Evolutionary conservation across 2,329 filamentous ascomycete species (phyloP), one percentile per base, ranked within the genome.

Genomic region (Paracamarosporium sp.): DNA sequence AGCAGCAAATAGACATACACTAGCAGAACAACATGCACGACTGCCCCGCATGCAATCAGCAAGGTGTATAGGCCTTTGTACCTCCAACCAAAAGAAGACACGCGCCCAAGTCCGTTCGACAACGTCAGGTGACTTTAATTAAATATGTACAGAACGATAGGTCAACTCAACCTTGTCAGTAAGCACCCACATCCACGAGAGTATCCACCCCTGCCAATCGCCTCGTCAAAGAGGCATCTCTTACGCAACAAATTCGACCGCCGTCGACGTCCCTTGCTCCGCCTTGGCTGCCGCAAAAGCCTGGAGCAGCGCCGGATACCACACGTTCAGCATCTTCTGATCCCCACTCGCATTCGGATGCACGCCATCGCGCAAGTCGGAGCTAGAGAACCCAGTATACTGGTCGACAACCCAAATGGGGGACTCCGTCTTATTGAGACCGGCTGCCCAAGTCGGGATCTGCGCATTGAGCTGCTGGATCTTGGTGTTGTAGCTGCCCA

Each of bases 321-420:
- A 74, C 1, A 70, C 60, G 51, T 69, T 64, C 62, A 61, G 59
- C 79, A 76, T 81, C 72, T 80, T 81, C 24, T 67, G 72, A 59
- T 80, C 77, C 1, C 79, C 79, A 0, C 66, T 56, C 59, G 73
- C 68, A 62, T 78, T 80, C 4, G 78, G 77, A 61, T 80, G 78
- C 4, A 80, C 65, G 2, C 78, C 76, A 55, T 80, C 78, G 15
- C 77, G 68, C 2, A 77, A 59, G 55, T 79, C 76, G 28, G 31
- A 58, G 56, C 64, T 22, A 9, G 62, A 72, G 60, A 79, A 78
- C 4, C 76, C 76, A 0, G 76, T 76, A 55, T 77, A 79, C 60
- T 79, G 78, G 54, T 79, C 77, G 2, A 80, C 78, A 11, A 80
- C 72, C 75, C 74, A 79, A 62, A 80, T 78, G 1, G 76, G 77